Base-by-base conservation (phyloP, 257 asterid genomes). In the Fraxinus anomala region DNA sequence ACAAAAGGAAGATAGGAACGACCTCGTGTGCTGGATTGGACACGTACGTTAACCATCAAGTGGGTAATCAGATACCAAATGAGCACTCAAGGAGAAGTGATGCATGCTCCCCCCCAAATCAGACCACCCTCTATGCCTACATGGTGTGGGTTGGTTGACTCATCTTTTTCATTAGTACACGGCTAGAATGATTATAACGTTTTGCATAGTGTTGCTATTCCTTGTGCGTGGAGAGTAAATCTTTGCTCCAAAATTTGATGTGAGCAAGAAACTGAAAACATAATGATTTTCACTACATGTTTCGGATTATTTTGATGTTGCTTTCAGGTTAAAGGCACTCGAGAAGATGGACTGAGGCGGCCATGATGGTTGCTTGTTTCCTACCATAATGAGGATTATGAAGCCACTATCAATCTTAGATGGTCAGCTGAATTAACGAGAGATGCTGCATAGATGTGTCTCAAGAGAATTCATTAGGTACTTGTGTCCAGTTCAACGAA, bases 1-100 rank as follows among this genome's bases (percentile, higher is more conserved):
- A 94, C 94, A 91, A 88, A 96, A 89, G 88, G 81, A 93, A 83
- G 91, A 89, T 83, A 70, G 97, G 88, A 85, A 70, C 54, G 83
- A 77, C 87, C 73, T 77, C 93, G 79, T 83, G 90, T 72, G 77
- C 91, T 74, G 77, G 88, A 86, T 73, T 90, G 85, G 92, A 88
- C 73, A 59, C 85, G 79, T 84, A 82, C 85, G 56, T 85, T 73
- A 89, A 81, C 80, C 89, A 88, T 86, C 89, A 79, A 80, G 77
- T 86, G 81, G 85, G 85, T 66, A 81, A 77, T 76, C 88, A 80
- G 68, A 76, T 76, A 4, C 73, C 82, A 73, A 79, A 44, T 65
- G 87, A 82, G 83, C 87, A 86, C 40, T 40, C 81, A 61, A 89
- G 82, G 73, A 63, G 85, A 84, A 76, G 85, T 54, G 84, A 84